phyloP scores from a whole-genome alignment of 495 filamentous ascomycete species.

The Penicillium diatomitis region DNA sequence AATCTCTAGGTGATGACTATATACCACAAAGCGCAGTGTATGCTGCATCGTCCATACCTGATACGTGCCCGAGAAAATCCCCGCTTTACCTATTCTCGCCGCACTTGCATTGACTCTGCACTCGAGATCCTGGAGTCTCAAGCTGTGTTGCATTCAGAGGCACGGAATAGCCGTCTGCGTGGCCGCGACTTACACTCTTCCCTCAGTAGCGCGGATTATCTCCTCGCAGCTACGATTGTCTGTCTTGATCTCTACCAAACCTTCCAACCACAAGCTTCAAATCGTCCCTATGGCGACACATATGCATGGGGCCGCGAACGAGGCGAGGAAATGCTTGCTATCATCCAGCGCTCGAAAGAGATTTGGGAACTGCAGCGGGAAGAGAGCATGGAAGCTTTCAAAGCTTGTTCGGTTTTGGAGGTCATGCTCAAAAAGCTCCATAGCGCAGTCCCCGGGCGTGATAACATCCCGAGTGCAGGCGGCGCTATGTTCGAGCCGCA shows the following conservation, averaged over 20 bases:
- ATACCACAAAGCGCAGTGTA: constrained; percentile 80
- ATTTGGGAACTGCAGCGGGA: constrained; percentile 74
- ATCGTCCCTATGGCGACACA: constrained; percentile 38
- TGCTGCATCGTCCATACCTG: constrained; percentile 84
- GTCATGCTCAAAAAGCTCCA: constrained; percentile 74
- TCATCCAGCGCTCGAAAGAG: constrained; percentile 58
- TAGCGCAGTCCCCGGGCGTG: constrained; percentile 19
- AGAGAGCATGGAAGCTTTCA: constrained; percentile 79
- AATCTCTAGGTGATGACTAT: constrained; percentile 57
- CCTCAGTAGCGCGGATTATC: constrained; percentile 73
- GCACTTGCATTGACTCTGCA: constrained; percentile 79
- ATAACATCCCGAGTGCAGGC: constrained; percentile 9
- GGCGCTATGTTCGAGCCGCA: constrained; percentile 22
- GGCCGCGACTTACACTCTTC: constrained; percentile 67
- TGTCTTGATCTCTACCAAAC: constrained; percentile 64
- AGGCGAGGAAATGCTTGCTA: constrained; percentile 62
- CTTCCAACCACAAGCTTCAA: constrained; percentile 25
- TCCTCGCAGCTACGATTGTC: constrained; percentile 83
- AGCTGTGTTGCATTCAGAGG: constrained; percentile 64
- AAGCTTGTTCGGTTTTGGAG: constrained; percentile 64
- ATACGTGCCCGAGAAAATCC: constrained; percentile 66
- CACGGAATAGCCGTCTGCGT: constrained; percentile 60
- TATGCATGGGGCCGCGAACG: constrained; percentile 63
- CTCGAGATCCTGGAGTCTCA: constrained; percentile 73
- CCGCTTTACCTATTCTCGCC: constrained; percentile 73